Evolutionary conservation across 2,329 filamentous ascomycete genomes (phyloP).

Genomic region (Epichloe coenophiala): DNA sequence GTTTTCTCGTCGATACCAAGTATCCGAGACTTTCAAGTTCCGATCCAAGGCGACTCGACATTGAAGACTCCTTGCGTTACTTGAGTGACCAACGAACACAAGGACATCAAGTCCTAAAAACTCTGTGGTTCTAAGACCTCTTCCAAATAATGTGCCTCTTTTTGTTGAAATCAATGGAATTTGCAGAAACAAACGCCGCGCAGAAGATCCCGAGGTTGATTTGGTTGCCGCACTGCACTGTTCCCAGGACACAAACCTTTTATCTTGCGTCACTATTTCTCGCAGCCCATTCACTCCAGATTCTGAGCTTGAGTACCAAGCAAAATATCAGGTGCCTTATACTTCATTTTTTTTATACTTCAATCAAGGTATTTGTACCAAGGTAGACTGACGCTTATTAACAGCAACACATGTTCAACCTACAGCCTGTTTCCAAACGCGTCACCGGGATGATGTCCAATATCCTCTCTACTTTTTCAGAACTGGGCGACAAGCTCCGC

Average conservation of each 20-base stretch:
- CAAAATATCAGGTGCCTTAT: background rate
- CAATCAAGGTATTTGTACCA: background rate
- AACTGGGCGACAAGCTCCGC: conserved; percentile 13
- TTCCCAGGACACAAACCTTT: background rate
- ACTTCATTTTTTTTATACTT: background rate
- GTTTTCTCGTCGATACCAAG: conserved; percentile 1
- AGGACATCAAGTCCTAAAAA: background rate
- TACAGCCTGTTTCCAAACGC: conserved; percentile 9
- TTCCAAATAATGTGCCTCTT: background rate
- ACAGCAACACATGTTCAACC: conserved; percentile 13
- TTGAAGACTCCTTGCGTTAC: background rate
- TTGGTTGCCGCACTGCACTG: conserved; percentile 14
- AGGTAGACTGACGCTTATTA: background rate
- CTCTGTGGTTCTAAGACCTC: background rate
- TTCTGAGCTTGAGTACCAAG: conserved; percentile 2
- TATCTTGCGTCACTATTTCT: conserved; percentile 4
- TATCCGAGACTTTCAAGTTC: background rate
- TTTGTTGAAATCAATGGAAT: conserved; percentile 15
- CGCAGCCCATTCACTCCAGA: background rate
- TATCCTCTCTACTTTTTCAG: conserved; percentile 13
- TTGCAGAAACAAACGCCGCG: conserved; percentile 16
- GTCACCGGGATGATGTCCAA: conserved; percentile 18
- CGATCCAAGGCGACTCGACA: background rate
- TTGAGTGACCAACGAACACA: background rate
- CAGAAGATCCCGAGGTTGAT: conserved; percentile 18